A percentile compares a stretch with the other conserved stretches of the same genome.
These are phyloP conservation scores for Starmerella apicola DNA, from an alignment of 805 yeast species.

Conservation along the genomic window DNA sequence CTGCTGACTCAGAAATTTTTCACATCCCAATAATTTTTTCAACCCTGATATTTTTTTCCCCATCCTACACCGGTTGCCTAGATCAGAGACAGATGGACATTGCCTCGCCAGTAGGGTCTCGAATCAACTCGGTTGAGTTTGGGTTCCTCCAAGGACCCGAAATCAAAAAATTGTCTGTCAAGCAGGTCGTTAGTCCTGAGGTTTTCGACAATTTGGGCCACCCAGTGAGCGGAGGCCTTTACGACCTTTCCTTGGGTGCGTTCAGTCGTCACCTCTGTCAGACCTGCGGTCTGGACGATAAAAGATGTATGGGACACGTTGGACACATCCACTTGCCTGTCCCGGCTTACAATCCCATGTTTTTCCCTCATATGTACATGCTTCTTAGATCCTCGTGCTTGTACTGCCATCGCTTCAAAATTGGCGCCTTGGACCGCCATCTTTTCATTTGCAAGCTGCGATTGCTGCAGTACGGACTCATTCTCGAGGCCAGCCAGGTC, in stretches of 20 bases:
- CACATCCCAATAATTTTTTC: not conserved
- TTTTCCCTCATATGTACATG: slow-evolving; percentile 81
- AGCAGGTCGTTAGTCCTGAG: slow-evolving; percentile 88
- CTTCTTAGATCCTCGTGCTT: slow-evolving; percentile 76
- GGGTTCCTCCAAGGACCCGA: slow-evolving; percentile 73
- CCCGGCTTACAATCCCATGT: slow-evolving; percentile 88
- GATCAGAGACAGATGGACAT: slow-evolving; percentile 60
- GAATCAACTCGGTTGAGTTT: slow-evolving; percentile 84
- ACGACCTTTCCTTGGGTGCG: slow-evolving; percentile 93
- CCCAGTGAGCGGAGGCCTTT: slow-evolving; percentile 85
- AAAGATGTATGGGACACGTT: slow-evolving; percentile 93
- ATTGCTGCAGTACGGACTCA: slow-evolving; percentile 76
- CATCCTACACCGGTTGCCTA: not conserved
- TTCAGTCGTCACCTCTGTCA: slow-evolving; percentile 78
- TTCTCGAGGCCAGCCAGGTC: slow-evolving; percentile 62
- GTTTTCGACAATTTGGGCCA: slow-evolving; percentile 96
- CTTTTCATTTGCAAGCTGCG: slow-evolving; percentile 63
- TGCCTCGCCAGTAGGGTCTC: slow-evolving; percentile 91
- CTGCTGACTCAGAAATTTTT: too few relatives aligned
- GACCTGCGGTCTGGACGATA: slow-evolving; percentile 91
- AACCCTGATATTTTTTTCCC: slow-evolving; percentile 6
- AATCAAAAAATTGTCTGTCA: slow-evolving; percentile 76
- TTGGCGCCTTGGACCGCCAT: slow-evolving; percentile 58
- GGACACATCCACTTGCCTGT: slow-evolving; percentile 96
- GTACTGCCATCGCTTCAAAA: slow-evolving; percentile 77